These are phyloP conservation scores for Plasmodium chabaudi DNA, from an alignment of 169 alveolate species.

Conservation along the genomic window DNA sequence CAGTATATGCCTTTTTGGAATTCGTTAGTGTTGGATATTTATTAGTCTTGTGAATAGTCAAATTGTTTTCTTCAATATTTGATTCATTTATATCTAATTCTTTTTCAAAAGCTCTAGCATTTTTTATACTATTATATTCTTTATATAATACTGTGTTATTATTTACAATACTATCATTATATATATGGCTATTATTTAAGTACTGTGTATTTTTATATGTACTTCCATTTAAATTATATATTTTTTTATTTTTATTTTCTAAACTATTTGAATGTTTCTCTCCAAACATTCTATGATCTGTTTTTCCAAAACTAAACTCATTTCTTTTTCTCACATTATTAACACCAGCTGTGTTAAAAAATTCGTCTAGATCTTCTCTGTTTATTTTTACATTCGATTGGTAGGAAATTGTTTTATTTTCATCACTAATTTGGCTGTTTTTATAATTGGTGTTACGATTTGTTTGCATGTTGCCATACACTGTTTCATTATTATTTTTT, in stretches of 20 bases:
- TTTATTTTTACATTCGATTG: neutral
- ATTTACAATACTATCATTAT: slow-evolving; percentile 58
- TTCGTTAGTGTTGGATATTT: neutral
- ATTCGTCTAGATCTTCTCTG: neutral
- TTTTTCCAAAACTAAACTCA: neutral
- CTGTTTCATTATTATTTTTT: neutral
- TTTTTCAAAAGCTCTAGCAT: neutral
- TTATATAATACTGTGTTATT: slow-evolving; percentile 31
- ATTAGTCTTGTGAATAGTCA: neutral
- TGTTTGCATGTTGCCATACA: neutral
- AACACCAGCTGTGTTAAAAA: neutral
- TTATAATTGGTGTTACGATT: neutral
- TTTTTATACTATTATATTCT: slow-evolving; percentile 13
- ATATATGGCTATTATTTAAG: slow-evolving; percentile 23
- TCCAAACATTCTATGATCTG: too few species aligned
- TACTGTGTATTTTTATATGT: slow-evolving; percentile 44
- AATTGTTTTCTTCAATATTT: too few species aligned
- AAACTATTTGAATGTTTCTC: too few species aligned
- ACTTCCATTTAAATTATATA: slow-evolving; percentile 4
- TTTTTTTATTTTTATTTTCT: neutral
- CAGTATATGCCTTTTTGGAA: neutral
- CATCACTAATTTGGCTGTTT: neutral
- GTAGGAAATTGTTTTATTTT: neutral
- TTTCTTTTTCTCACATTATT: slow-evolving; percentile 2
- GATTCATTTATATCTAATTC: neutral